These are phyloP conservation scores for Geotrichum klebahnii DNA, from an alignment of 1,139 yeast species.

Conservation along the genomic window DNA sequence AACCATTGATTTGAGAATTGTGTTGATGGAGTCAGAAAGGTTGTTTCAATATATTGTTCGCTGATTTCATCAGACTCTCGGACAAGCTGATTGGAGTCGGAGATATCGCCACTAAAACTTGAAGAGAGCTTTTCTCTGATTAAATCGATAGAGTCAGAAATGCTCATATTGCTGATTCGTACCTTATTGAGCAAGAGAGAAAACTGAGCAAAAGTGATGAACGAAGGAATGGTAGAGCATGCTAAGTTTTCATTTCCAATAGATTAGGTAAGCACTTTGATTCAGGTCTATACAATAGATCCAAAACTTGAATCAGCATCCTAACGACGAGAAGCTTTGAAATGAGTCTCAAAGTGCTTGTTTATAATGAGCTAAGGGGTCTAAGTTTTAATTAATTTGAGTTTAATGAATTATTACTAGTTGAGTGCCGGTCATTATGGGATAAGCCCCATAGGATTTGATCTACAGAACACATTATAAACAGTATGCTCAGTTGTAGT, in stretches of 20 bases:
- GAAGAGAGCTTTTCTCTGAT: constrained; percentile 11
- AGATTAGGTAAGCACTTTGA: not conserved
- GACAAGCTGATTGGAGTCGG: not conserved
- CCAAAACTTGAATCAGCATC: not conserved
- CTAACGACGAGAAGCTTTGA: not conserved
- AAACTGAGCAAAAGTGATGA: not conserved
- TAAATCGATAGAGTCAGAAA: constrained; percentile 13
- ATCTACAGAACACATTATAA: too few relatives aligned
- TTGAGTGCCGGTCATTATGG: too few relatives aligned
- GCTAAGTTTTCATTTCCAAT: not conserved
- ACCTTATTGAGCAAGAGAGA: too few relatives aligned
- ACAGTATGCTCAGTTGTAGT: too few relatives aligned
- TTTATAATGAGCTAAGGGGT: too few relatives aligned
- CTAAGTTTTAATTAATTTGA: too few relatives aligned
- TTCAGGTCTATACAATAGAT: too few relatives aligned
- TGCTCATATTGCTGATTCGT: constrained; percentile 12
- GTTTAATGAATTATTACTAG: too few relatives aligned
- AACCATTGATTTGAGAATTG: constrained; percentile 38
- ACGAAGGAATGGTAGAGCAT: too few relatives aligned
- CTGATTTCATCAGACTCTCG: constrained; percentile 21
- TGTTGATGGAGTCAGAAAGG: constrained; percentile 37
- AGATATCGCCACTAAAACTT: not conserved
- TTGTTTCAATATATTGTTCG: constrained; percentile 28
- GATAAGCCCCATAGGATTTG: too few relatives aligned
- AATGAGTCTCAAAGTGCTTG: not conserved